phyloP scores from a whole-genome alignment of 768 basidiomycete genomes.

The Tylopilus sp. region DNA sequence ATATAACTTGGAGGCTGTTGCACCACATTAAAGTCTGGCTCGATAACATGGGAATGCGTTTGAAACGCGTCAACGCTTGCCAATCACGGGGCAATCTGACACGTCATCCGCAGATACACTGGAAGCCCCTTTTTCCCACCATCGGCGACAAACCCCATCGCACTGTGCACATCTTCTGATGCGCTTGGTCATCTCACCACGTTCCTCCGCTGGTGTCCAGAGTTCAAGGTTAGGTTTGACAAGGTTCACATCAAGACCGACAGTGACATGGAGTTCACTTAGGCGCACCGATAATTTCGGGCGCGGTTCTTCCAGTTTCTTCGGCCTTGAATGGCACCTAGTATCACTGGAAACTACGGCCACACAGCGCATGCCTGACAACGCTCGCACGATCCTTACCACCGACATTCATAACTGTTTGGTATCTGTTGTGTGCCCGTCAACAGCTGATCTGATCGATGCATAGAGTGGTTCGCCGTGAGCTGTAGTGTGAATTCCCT shows the following conservation, averaged over 20 bases:
- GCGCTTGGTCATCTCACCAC: no score
- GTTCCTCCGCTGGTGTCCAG: neutral
- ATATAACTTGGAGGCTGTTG: no score
- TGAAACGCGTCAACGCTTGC: neutral
- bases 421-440: neutral
- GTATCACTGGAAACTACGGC: neutral
- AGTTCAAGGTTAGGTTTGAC: neutral
- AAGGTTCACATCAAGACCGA: neutral
- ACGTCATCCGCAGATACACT: no score
- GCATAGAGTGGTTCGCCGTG: neutral
- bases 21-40: neutral
- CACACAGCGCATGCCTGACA: slow-evolving; percentile 6
- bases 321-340: neutral
- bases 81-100: neutral
- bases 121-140: neutral
- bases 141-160: neutral
- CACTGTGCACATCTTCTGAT: no score
- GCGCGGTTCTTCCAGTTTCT: neutral
- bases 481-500: neutral
- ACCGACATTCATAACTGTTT: neutral
- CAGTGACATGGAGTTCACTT: neutral
- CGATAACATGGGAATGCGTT: neutral
- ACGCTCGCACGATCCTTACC: slow-evolving; percentile 10
- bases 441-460: slow-evolving; percentile 3
- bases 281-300: slow-evolving; percentile 6